Conservation (phyloP, 306 rosid species). For the Alnus rubra region DNA sequence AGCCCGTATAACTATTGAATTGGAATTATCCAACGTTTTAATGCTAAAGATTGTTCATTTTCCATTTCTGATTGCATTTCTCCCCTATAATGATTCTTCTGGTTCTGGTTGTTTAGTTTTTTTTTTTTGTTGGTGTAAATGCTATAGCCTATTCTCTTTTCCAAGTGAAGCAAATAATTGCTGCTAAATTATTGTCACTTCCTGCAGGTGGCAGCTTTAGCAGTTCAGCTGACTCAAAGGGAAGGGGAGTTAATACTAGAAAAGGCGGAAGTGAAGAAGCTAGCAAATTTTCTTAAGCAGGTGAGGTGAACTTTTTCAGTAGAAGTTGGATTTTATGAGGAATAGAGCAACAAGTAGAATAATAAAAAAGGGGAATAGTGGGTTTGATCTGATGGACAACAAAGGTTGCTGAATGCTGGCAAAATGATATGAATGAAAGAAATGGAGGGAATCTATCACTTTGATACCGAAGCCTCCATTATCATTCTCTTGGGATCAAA, state of each 20-base stretch:
- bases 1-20: too few species aligned
- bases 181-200: slow-evolving; percentile 12
- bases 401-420: neutral
- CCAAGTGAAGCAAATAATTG: neutral
- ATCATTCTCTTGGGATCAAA: neutral
- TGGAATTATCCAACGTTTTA: too few species aligned
- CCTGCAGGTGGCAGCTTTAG: slow-evolving; percentile 71
- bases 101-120: too few species aligned
- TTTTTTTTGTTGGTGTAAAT: too few species aligned
- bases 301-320: slow-evolving; percentile 39
- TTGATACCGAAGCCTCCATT: neutral
- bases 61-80: neutral
- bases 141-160: too few species aligned
- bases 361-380: neutral
- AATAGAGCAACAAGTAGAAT: neutral
- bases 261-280: slow-evolving; percentile 91
- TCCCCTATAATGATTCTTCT: neutral
- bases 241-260: slow-evolving; percentile 78
- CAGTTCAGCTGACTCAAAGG: slow-evolving; percentile 83
- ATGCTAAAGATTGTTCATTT: neutral
- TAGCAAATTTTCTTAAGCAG: slow-evolving; percentile 97
- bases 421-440: neutral
- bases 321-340: neutral
- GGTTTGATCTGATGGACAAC: neutral
- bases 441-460: neutral